Conservation (phyloP, 306 rosid species). For the Styphnolobium japonicum region DNA sequence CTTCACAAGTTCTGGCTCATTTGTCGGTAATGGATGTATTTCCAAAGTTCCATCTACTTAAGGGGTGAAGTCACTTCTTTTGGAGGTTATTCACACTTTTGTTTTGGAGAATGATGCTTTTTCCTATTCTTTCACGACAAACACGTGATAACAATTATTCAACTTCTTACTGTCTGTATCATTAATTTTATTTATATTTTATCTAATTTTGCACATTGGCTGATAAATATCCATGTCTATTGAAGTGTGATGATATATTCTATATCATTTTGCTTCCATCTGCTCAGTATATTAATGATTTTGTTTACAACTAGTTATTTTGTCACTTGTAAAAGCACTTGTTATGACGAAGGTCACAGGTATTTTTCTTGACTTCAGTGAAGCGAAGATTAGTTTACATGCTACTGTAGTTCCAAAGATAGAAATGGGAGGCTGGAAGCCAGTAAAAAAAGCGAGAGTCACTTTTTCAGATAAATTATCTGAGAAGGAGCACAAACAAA, state of each 20-base stretch:
- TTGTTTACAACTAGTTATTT: background rate
- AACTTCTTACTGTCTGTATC: background rate
- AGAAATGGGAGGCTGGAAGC: constrained; percentile 68
- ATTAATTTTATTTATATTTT: background rate
- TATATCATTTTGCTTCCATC: background rate
- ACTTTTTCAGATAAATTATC: constrained; percentile 34
- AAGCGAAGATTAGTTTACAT: constrained; percentile 34
- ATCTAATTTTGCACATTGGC: background rate
- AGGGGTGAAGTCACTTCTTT: background rate
- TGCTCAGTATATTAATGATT: background rate
- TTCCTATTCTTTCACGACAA: background rate
- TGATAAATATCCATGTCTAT: background rate
- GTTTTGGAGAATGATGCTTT: background rate
- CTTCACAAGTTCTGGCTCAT: background rate
- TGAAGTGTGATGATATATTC: background rate
- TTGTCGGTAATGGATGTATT: background rate
- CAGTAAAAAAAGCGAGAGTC: constrained; percentile 52
- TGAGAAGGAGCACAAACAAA: constrained; percentile 43
- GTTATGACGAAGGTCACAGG: background rate
- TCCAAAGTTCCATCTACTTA: background rate
- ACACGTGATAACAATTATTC: background rate
- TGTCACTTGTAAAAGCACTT: constrained; percentile 13
- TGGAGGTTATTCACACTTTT: background rate
- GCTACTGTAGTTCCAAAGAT: constrained; percentile 41
- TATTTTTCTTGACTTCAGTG: constrained; percentile 47